These are phyloP conservation scores for Agroathelia rolfsii DNA, from an alignment of 1,284 basidiomycete species.

Conservation along the genomic window DNA sequence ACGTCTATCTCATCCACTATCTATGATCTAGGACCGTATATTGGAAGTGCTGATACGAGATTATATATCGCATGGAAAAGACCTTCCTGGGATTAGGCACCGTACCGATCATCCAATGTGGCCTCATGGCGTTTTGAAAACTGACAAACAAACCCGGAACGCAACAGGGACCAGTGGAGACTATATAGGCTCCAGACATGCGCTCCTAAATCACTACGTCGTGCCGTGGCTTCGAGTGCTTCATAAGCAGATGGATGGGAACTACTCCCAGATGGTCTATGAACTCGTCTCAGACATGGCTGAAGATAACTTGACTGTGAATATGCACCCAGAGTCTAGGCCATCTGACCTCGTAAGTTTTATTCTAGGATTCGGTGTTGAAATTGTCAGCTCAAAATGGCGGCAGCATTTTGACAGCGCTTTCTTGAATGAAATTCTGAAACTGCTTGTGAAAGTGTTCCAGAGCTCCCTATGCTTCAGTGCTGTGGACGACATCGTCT, in stretches of 20 bases:
- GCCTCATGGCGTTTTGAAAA: too few relatives aligned
- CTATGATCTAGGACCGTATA: conserved; percentile 40
- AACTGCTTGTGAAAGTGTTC: conserved; percentile 41
- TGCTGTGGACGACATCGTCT: conserved; percentile 51
- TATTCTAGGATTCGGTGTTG: too few relatives aligned
- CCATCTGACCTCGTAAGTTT: too few relatives aligned
- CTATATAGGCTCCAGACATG: conserved; percentile 47
- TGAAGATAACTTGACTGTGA: conserved; percentile 21
- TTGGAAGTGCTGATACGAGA: conserved; percentile 54
- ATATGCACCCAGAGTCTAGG: conserved; percentile 27
- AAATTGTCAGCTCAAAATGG: too few relatives aligned
- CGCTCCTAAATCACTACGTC: conserved; percentile 41
- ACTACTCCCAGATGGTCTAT: conserved; percentile 40
- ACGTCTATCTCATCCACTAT: background rate
- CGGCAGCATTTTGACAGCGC: conserved; percentile 12
- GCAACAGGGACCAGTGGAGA: too few relatives aligned
- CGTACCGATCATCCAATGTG: conserved; percentile 33
- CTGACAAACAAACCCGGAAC: too few relatives aligned
- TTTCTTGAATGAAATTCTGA: conserved; percentile 32
- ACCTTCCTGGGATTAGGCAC: conserved; percentile 55
- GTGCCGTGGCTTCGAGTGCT: conserved; percentile 54
- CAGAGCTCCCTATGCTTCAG: conserved; percentile 50
- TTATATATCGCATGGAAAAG: conserved; percentile 41
- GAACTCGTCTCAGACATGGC: conserved; percentile 39
- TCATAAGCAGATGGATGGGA: conserved; percentile 43